Conservation (phyloP, 495 filamentous ascomycete species). For the Sordaria brevicollis region DNA sequence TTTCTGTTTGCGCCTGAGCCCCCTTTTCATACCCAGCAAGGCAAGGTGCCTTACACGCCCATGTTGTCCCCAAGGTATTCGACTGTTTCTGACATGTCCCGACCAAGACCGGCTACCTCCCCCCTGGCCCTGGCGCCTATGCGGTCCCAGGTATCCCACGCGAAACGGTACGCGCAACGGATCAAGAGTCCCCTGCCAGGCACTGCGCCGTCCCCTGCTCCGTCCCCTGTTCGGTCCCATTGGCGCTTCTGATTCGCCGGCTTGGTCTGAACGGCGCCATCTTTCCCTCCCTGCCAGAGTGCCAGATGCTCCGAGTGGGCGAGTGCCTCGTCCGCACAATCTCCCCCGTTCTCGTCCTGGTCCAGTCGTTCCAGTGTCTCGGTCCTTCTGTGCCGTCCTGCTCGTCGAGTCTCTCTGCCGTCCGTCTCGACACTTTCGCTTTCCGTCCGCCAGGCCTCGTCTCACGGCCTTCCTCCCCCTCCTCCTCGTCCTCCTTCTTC, state of each 20-base stretch:
- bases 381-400: slow-evolving; percentile 1
- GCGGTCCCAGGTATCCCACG: slow-evolving; percentile 10
- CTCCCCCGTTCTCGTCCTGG: slow-evolving; percentile 7
- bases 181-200: slow-evolving; percentile 6
- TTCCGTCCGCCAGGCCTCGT: not conserved
- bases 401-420: slow-evolving; percentile 1
- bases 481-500: too few species aligned
- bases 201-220: not conserved
- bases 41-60: slow-evolving; percentile 5
- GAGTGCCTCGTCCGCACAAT: slow-evolving; percentile 13
- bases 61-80: not conserved
- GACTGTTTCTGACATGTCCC: slow-evolving; percentile 9
- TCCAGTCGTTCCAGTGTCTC: slow-evolving; percentile 5
- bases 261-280: slow-evolving; percentile 3
- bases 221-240: slow-evolving; percentile 8
- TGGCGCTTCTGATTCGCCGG: slow-evolving; percentile 21
- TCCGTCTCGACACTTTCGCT: slow-evolving; percentile 5
- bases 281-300: slow-evolving; percentile 9
- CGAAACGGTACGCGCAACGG: slow-evolving; percentile 9
- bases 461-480: not conserved
- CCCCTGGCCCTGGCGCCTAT: not conserved
- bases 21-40: slow-evolving; percentile 9
- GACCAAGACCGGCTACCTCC: slow-evolving; percentile 12
- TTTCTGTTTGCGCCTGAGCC: slow-evolving; percentile 18
- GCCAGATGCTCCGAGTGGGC: not conserved